Base-by-base conservation (phyloP, 225 moss, liverwort and hornwort species). In the Climacium dendroides region DNA sequence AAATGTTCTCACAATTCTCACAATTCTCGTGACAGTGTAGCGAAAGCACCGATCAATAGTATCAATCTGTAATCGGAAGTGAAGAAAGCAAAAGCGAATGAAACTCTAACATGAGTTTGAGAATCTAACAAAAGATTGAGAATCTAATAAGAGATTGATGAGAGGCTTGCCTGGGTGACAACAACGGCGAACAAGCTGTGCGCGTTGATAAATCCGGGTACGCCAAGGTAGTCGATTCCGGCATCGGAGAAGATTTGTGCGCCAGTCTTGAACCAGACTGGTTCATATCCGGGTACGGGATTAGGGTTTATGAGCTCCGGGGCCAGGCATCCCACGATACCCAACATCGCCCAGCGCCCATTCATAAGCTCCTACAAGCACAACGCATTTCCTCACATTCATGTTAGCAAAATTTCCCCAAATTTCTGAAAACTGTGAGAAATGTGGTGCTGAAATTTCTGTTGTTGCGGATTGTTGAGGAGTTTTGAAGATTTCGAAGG, bases 281-380 rank as follows among this genome's bases (percentile, higher is more conserved):
- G 90, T 29, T 92, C 90, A 37, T 80, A 92, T 7, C 91, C 91
- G 2, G 91, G 83, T 1, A 78, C 7, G 24, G 87, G 6, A 59
- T 79, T 55, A 5, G 93, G 59, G 30, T 76, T 84, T 60, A 91
- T 83, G 43, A 94, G 35, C 88, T 91, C 92, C 20, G 92, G 92
- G 6, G 66, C 71, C 20, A 91, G 66, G 79, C 94, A 94, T n/a
- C 94, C 89, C 2, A 78, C 80, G 32, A 91, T 88, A 9, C 92
- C 94, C 83, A 94, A 84, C 94, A 94, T 94, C 30, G 94, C 94
- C 92, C 94, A 94, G 9, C 94, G 91, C 32, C 87, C 94, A 45
- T 93, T 90, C 89, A 91, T 86, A 7, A 93, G 88, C 85, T 93
- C 93, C 87, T 90, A 84, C 34, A 86, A 72, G 29, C 76, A 76